Conservation (phyloP, 495 filamentous ascomycete genomes). For the Aspergillus avenaceus region DNA sequence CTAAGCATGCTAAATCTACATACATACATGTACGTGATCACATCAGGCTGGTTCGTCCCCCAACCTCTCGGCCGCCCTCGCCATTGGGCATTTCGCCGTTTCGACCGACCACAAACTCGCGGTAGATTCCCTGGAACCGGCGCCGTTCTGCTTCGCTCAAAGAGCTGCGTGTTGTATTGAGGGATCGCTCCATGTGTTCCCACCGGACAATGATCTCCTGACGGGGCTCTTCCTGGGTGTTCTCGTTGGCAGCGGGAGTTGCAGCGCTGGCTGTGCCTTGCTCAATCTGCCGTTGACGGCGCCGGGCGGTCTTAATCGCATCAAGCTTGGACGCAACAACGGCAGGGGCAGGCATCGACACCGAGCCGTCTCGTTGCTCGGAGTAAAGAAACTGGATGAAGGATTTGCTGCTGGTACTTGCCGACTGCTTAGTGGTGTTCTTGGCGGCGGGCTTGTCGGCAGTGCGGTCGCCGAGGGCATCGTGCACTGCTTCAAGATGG, state of each 20-base stretch:
- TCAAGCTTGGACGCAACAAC: conserved; percentile 71
- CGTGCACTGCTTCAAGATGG: conserved; percentile 94
- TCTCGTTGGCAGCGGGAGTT: conserved; percentile 24
- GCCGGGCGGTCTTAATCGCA: conserved; percentile 63
- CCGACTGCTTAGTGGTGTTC: conserved; percentile 21
- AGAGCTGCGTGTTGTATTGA: conserved; percentile 76
- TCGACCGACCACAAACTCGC: conserved; percentile 84
- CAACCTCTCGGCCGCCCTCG: conserved; percentile 84
- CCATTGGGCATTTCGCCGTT: conserved; percentile 94
- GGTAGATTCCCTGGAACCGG: conserved; percentile 75
- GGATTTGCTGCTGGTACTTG: conserved; percentile 33
- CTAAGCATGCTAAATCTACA: conserved; percentile 5
- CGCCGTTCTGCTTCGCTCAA: conserved; percentile 71
- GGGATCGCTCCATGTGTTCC: conserved; percentile 75
- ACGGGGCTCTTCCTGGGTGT: conserved; percentile 33
- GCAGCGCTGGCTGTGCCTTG: conserved; percentile 35
- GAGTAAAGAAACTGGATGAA: conserved; percentile 87
- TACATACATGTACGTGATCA: conserved; percentile 32
- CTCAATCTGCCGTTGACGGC: conserved; percentile 51
- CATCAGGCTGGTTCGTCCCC: conserved; percentile 91
- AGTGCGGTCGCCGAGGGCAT: conserved; percentile 70
- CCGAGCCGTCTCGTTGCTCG: conserved; percentile 41
- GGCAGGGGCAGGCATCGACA: conserved; percentile 56
- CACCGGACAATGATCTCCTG: conserved; percentile 80
- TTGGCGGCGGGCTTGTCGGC: conserved; percentile 33